Conservation (phyloP, 805 yeast species). For the Jamesozyma gamospora region DNA sequence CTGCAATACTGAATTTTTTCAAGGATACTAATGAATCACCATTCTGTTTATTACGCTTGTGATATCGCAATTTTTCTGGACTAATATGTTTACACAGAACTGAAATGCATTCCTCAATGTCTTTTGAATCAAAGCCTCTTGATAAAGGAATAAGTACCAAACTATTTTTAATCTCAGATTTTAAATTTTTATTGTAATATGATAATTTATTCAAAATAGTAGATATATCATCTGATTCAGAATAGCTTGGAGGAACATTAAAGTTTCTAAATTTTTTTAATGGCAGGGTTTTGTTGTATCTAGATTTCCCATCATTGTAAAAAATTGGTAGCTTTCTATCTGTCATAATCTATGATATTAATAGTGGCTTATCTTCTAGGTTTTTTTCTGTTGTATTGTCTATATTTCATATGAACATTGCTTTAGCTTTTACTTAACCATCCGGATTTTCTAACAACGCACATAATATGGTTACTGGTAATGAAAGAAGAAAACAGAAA, state of each 20-base stretch:
- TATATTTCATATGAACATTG: no score
- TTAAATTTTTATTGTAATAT: constrained; percentile 6
- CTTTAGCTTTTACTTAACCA: no score
- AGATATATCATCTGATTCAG: constrained; percentile 21
- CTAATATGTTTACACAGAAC: constrained; percentile 13
- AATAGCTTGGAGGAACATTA: background rate
- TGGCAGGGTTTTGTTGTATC: background rate
- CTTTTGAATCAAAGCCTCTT: background rate
- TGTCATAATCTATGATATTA: background rate
- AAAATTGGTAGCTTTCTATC: background rate
- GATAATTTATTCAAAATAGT: constrained; percentile 17
- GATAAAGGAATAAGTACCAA: constrained; percentile 10
- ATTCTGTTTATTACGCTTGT: no score
- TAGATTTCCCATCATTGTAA: constrained; percentile 1
- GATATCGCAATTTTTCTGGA: constrained; percentile 7
- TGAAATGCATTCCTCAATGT: constrained; percentile 7
- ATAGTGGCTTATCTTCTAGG: no score
- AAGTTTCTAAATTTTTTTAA: constrained; percentile 2
- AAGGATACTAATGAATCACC: constrained; percentile 4
- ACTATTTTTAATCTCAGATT: constrained; percentile 10
- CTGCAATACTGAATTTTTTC: constrained; percentile 13
- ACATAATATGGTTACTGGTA: no score
- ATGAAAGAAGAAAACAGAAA: no score
- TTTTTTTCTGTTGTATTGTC: no score
- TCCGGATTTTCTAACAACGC: no score